Base-by-base conservation (phyloP, 2,329 filamentous ascomycete genomes). In the Trichoderma sp. region DNA sequence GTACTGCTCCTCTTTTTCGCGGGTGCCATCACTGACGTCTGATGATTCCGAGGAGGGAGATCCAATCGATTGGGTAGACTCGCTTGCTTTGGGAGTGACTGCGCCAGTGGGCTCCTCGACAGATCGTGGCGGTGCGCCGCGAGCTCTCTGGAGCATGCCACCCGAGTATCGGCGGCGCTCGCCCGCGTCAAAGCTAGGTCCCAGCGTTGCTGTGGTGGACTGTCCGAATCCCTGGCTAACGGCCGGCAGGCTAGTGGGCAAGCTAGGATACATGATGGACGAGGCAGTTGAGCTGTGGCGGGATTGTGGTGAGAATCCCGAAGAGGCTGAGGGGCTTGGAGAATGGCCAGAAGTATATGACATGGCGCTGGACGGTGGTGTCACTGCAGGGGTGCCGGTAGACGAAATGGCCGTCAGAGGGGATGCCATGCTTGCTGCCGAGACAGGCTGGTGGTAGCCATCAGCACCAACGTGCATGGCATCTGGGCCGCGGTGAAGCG, bases 331-430 rank as follows among this genome's bases (percentile, higher is more conserved):
- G 32, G 91, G 89, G 74, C 85, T 88, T 3, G 92, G 92, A 7
- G 92, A 95, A 79, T 94, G 92, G 62, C 91, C 90, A 12, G 92
- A 93, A 50, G 89, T 90, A 82, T 94, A 94, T 0, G 92, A 94
- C 78, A 93, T 86, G 70, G 90, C 88, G 79, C 90, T 93, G 12
- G 91, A 93, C 0, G 92, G 91, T 8, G 92, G 93, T 3, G 92
- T 95, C 74, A 94, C 86, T 11, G 92, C 92, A 11, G 93, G 92
- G 15, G 92, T 95, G 73, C 92, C 91, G 53, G 87, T 87, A 26
- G 88, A 90, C 53, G 88, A 87, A 61, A 88, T 83, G 17, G 85
- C 85, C 34, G 85, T 87, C 75, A 89, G 77, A 23, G 90, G 90
- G 30, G 90, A 91, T 34, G 88, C 87, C 81, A 90, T 86, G 76